Base-by-base conservation (phyloP, 202 grass and related monocot genomes). In the Digitaria exilis region DNA sequence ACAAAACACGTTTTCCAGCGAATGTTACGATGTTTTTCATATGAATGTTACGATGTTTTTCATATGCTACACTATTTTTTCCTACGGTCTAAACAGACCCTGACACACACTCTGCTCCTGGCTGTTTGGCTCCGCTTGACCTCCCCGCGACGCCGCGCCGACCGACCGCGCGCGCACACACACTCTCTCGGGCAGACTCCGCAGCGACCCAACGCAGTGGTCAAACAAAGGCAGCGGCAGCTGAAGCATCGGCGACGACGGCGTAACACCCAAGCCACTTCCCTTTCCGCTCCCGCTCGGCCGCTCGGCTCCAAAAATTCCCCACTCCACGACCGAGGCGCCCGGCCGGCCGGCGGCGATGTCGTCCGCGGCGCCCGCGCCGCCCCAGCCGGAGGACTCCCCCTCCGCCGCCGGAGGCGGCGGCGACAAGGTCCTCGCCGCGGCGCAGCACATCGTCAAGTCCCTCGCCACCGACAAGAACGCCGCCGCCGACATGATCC, bases 401-500 rank as follows among this genome's bases (percentile, higher is more conserved):
- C 74, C 76, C 18, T 50, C 71, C 67, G 24, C 60, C 54, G 31
- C 4, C 55, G 21, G 8, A 32, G 17, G 28, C 4, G 86, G 88
- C 59, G 81, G 75, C 60, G 92, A 91, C 80, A 91, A 94, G 84
- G 92, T 94, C 71, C 84, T 94, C 60, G 88, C 92, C 7, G 81
- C 91, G 2, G 91, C 91, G 71, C 88, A 93, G 88, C 88, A 93
- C 65, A 93, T 90, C 85, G 91, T 93, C 48, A 86, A 85, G 82
- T 86, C 85, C 46, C 91, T 93, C 48, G 91, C 87, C 69, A 93
- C 85, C 41, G 88, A 88, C 26, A 93, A 93, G 91, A 93, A 90
- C 91, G 91, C 91, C 50, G 85, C 91, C 43, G 91, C 86, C 61
- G 91, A 93, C 79, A 93, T 93, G 91, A 90, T 90, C 75, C 91